phyloP scores from a whole-genome alignment of 1,284 basidiomycete species.

The Schizophyllum commune region DNA sequence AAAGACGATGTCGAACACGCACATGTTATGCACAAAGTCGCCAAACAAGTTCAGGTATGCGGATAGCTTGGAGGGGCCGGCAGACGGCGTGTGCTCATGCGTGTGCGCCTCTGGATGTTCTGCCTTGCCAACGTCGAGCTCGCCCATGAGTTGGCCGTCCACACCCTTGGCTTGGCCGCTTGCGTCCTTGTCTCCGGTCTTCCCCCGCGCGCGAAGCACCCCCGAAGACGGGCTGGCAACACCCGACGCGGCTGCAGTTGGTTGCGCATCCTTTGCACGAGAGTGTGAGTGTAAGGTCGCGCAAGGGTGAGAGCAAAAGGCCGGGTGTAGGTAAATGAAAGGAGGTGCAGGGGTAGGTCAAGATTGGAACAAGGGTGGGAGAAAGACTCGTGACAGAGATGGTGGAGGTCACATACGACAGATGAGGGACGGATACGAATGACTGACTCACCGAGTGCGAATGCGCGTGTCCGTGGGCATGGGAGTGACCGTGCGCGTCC shows the following conservation, averaged over 20 bases:
- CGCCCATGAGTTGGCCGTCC: constrained; percentile 19
- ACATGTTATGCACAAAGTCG: constrained; percentile 87
- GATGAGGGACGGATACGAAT: no score
- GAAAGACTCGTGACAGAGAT: no score
- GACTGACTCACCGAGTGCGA: neutral
- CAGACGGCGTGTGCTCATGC: constrained; percentile 21
- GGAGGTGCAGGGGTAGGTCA: no score
- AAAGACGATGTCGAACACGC: no score
- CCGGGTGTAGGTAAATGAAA: no score
- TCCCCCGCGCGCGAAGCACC: constrained; percentile 27
- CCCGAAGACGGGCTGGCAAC: constrained; percentile 23
- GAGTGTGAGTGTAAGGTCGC: no score
- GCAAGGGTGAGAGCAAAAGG: no score
- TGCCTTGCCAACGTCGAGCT: constrained; percentile 14
- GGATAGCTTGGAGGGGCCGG: constrained; percentile 68
- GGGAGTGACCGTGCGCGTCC: constrained; percentile 47
- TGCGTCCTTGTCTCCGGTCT: constrained; percentile 13
- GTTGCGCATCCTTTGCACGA: constrained; percentile 14
- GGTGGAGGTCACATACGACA: no score
- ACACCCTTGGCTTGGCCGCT: constrained; percentile 9
- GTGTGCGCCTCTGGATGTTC: constrained; percentile 7
- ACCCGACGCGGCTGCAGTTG: constrained; percentile 28
- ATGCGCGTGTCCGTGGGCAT: constrained; percentile 40
- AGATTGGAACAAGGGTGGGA: no score
- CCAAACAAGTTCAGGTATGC: constrained; percentile 89